A percentile compares a stretch with the other conserved stretches of the same genome.
Evolutionary conservation across 2,329 filamentous ascomycete genomes (phyloP).

Genomic region (Chaetomiaceae sp.): DNA sequence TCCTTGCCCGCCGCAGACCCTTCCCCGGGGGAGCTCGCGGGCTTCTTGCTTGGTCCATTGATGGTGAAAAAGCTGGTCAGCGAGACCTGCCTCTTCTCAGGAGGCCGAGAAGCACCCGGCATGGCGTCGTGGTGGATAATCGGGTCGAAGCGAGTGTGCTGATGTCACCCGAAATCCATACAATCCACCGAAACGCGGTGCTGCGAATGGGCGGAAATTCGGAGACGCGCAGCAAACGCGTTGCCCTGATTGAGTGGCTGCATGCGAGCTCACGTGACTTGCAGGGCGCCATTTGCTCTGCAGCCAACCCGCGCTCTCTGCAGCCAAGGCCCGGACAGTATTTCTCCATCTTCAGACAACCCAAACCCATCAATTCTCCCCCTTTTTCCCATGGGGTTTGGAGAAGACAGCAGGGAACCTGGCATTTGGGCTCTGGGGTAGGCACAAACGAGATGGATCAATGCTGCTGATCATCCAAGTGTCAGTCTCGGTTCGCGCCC

Average conservation of each 20-base stretch:
- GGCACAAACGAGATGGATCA: background rate
- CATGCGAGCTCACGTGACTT: background rate
- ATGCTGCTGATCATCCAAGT: background rate
- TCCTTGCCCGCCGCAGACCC: background rate
- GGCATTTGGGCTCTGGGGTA: background rate
- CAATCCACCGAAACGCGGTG: constrained; percentile 4
- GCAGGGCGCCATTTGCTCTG: no score
- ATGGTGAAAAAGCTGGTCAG: constrained; percentile 79
- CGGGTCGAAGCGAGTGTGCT: constrained; percentile 2
- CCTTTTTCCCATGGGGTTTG: constrained; percentile 1
- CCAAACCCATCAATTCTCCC: background rate
- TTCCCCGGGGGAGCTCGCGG: constrained; percentile 28
- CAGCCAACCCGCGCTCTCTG: no score
- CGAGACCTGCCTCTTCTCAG: constrained; percentile 68
- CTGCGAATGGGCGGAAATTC: background rate
- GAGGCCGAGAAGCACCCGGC: constrained; percentile 38
- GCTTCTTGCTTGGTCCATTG: constrained; percentile 38
- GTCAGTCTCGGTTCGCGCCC: no score
- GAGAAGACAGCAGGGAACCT: no score
- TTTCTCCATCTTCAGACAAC: background rate
- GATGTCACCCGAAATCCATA: constrained; percentile 18
- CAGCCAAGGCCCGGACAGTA: background rate
- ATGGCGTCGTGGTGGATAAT: constrained; percentile 27
- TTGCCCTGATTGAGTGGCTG: constrained; percentile 1
- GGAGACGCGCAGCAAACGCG: constrained; percentile 16